Conservation (phyloP, 2,329 filamentous ascomycete genomes). For the Neocucurbitaria cava region DNA sequence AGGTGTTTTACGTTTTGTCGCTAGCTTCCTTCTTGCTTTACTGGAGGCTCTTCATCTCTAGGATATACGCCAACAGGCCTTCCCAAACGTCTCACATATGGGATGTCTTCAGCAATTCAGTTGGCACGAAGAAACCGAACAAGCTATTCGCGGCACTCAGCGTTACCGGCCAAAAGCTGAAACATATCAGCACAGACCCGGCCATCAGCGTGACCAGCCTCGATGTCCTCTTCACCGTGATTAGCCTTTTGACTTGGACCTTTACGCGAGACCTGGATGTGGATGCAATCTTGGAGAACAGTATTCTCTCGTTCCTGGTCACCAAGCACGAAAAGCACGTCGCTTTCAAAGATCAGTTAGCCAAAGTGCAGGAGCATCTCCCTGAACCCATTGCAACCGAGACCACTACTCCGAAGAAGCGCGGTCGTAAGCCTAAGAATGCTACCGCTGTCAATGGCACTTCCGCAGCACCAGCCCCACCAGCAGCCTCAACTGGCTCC, state of each 20-base stretch:
- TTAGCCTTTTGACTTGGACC: constrained; percentile 66
- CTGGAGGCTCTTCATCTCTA: constrained; percentile 53
- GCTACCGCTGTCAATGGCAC: constrained; percentile 17
- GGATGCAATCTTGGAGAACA: constrained; percentile 56
- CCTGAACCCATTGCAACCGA: constrained; percentile 16
- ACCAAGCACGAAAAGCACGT: constrained; percentile 40
- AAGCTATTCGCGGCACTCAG: constrained; percentile 35
- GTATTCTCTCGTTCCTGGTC: constrained; percentile 37
- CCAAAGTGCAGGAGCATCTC: constrained; percentile 11
- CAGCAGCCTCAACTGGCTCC: constrained; percentile 13
- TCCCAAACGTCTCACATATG: constrained; percentile 50
- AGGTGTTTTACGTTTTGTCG: constrained; percentile 59
- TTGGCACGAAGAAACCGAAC: constrained; percentile 52
- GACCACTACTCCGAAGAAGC: constrained; percentile 28
- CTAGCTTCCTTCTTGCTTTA: constrained; percentile 55
- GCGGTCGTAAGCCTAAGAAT: constrained; percentile 39
- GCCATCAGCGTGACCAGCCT: constrained; percentile 63
- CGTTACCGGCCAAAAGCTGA: constrained; percentile 49
- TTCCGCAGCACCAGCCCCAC: constrained; percentile 12
- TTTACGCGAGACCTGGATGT: constrained; percentile 61
- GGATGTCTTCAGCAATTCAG: constrained; percentile 45
- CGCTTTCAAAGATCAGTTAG: constrained; percentile 20
- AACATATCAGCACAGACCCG: constrained; percentile 63
- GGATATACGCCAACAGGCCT: constrained; percentile 58
- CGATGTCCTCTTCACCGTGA: constrained; percentile 64